Conservation (phyloP, 2,329 filamentous ascomycete genomes). For the Dothistroma septosporum region DNA sequence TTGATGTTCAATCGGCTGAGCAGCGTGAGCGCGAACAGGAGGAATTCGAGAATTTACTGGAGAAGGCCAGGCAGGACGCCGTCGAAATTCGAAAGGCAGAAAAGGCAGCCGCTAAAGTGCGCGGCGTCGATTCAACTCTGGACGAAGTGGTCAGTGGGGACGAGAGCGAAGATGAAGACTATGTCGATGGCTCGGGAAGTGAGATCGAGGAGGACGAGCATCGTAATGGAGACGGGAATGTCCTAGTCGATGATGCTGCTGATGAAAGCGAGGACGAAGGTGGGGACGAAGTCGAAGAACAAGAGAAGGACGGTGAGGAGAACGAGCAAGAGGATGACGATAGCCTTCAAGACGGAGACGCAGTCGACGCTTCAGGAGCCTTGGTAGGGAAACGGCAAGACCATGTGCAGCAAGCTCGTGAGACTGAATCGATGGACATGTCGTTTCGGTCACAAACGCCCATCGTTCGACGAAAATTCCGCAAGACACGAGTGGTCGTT, state of each 20-base stretch:
- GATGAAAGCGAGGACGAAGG: conserved; percentile 35
- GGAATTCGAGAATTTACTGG: conserved; percentile 81
- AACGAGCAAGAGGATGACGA: conserved; percentile 21
- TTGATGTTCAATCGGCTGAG: conserved; percentile 77
- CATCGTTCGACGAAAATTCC: conserved; percentile 21
- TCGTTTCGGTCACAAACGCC: conserved; percentile 11
- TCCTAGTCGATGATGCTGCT: conserved; percentile 18
- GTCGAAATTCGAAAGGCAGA: conserved; percentile 75
- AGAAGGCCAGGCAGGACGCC: conserved; percentile 76
- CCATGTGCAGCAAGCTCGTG: neutral
- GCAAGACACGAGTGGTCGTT: conserved; percentile 32
- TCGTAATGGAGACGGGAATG: conserved; percentile 8
- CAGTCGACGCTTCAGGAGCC: conserved; percentile 29
- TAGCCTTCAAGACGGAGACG: conserved; percentile 32
- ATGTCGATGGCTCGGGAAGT: conserved; percentile 24
- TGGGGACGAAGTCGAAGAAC: conserved; percentile 34
- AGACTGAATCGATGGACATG: neutral
- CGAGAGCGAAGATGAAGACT: conserved; percentile 53
- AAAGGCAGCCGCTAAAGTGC: conserved; percentile 66
- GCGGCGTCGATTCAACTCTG: conserved; percentile 40
- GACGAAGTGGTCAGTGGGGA: conserved; percentile 51
- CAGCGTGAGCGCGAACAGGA: conserved; percentile 78
- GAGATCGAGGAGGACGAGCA: conserved; percentile 15
- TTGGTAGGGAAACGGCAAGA: neutral
- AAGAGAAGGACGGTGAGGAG: conserved; percentile 23